Evolutionary conservation across 305 asterid genomes (phyloP).

Genomic region (Caryopteris hybrid): DNA sequence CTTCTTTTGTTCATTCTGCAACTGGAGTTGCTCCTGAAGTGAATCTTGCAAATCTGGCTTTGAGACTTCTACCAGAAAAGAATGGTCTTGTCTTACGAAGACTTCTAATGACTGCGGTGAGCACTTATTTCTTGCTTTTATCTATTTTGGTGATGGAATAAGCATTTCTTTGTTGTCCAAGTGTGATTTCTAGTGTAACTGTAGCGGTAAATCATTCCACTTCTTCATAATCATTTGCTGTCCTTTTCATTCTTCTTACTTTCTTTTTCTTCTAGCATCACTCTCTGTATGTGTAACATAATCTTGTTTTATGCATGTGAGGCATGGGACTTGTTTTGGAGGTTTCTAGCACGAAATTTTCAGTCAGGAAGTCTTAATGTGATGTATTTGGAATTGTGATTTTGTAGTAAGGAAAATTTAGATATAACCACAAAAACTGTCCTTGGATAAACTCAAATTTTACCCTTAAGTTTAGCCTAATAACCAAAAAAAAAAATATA

Average conservation of each 20-base stretch:
- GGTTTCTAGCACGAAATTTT: no score
- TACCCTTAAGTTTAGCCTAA: no score
- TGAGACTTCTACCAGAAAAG: constrained; percentile 72
- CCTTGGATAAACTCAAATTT: no score
- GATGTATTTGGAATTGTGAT: no score
- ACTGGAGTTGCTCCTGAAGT: constrained; percentile 40
- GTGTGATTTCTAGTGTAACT: background rate
- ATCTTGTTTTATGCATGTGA: background rate
- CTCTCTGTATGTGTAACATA: background rate
- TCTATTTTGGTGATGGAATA: background rate
- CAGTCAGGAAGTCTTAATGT: no score
- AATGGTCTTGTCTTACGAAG: constrained; percentile 82
- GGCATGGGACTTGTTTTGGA: no score
- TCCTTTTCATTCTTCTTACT: no score
- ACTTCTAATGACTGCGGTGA: constrained; percentile 85
- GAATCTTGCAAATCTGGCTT: constrained; percentile 60
- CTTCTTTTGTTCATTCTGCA: constrained; percentile 40
- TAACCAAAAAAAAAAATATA: no score
- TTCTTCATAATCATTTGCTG: background rate
- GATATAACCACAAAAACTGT: no score
- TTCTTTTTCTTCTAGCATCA: background rate
- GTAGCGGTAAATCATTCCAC: background rate
- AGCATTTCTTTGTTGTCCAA: background rate
- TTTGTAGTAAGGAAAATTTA: no score
- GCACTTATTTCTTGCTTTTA: constrained; percentile 30